A percentile compares a stretch with the other conserved stretches of the same genome.
phyloP scores from a whole-genome alignment of 2,329 filamentous ascomycete species.

The Alternaria arbusti region DNA sequence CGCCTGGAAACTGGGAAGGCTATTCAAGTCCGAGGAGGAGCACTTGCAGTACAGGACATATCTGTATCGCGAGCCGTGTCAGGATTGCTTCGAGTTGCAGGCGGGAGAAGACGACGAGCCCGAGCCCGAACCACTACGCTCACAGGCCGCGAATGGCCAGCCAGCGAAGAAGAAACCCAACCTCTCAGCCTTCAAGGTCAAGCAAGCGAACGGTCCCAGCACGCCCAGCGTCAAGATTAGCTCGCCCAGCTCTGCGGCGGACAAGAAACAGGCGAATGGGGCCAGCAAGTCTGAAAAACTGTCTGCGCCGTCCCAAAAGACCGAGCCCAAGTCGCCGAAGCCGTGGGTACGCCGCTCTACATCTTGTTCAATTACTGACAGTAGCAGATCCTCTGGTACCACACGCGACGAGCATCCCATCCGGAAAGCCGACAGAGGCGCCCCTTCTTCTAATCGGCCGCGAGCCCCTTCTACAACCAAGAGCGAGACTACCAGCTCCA shows the following conservation, averaged over 20 bases:
- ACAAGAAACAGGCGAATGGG: constrained; percentile 38
- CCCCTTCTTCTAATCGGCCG: constrained; percentile 14
- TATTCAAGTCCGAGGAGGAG: constrained; percentile 63
- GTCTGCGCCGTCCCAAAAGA: constrained; percentile 18
- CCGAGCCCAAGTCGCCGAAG: constrained; percentile 22
- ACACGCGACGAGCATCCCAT: constrained; percentile 23
- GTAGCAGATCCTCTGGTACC: constrained; percentile 24
- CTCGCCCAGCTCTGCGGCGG: constrained; percentile 34
- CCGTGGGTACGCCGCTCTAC: constrained; percentile 18
- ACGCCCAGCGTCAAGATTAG: constrained; percentile 39
- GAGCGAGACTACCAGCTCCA: constrained; percentile 48
- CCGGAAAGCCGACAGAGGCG: constrained; percentile 21
- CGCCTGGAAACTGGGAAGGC: constrained; percentile 56
- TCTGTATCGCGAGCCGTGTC: constrained; percentile 62
- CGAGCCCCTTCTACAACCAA: constrained; percentile 36
- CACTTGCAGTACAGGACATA: constrained; percentile 69
- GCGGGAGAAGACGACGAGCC: constrained; percentile 62
- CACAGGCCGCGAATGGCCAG: constrained; percentile 40
- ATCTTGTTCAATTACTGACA: constrained; percentile 18
- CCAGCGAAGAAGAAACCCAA: constrained; percentile 67
- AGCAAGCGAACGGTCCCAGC: constrained; percentile 50
- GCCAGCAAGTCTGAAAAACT: constrained; percentile 30
- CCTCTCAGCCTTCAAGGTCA: constrained; percentile 66
- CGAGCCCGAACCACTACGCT: constrained; percentile 49
- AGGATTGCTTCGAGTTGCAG: constrained; percentile 56